phyloP scores from a whole-genome alignment of 2,329 filamentous ascomycete genomes.

The Verticillium albo-atrum region DNA sequence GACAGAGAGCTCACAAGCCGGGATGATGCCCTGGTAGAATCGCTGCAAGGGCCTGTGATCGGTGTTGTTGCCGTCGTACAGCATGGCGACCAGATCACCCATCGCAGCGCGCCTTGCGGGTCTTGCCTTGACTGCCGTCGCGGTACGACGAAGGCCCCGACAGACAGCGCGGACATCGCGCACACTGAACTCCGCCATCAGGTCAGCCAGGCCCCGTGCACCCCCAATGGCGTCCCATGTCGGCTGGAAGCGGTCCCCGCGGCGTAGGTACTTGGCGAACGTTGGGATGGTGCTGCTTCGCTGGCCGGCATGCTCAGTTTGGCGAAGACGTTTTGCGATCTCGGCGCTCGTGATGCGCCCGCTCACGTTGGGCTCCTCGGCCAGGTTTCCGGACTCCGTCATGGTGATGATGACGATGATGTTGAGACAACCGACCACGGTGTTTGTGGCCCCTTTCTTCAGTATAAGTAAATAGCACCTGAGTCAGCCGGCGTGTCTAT shows the following conservation, averaged over 20 bases:
- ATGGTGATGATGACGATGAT: background rate
- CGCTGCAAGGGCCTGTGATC: constrained; percentile 15
- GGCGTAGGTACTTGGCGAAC: constrained; percentile 16
- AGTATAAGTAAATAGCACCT: too few species aligned
- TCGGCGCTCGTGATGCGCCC: background rate
- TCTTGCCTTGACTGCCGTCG: constrained; percentile 13
- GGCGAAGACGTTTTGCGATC: constrained; percentile 4
- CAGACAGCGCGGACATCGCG: constrained; percentile 14
- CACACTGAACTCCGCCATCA: constrained; percentile 21
- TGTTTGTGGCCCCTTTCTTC: too few species aligned
- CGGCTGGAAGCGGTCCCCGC: constrained; percentile 13
- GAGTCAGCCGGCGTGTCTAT: too few species aligned
- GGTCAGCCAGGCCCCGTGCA: constrained; percentile 13
- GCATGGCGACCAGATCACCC: constrained; percentile 13
- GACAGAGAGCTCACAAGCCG: constrained; percentile 14
- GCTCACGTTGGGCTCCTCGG: background rate
- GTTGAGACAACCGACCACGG: too few species aligned
- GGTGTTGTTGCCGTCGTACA: constrained; percentile 4
- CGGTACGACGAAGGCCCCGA: constrained; percentile 13
- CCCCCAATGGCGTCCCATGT: constrained; percentile 17
- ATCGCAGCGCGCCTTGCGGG: constrained; percentile 16
- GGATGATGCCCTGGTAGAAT: constrained; percentile 18
- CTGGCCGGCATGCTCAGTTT: constrained; percentile 11
- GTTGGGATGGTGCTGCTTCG: constrained; percentile 13
- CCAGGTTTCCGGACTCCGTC: background rate